Percentiles rank a stretch among this genome's conserved stretches.
Conservation (phyloP, 176 grass and related monocot species). For the Pontederia paniculata region DNA sequence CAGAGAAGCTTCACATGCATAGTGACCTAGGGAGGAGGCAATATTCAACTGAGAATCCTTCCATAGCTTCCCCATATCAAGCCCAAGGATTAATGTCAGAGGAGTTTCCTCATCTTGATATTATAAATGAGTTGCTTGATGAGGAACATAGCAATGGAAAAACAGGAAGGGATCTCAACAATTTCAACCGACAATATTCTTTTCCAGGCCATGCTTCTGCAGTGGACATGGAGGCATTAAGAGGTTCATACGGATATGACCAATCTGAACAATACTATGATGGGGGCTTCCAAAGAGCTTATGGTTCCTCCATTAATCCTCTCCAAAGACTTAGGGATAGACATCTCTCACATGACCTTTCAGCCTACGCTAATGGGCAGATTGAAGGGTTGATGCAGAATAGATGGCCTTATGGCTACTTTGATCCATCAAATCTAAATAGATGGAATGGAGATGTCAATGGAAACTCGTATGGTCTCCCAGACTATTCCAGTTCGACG, state of each 20-base stretch:
- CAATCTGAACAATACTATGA: slow-evolving; percentile 36
- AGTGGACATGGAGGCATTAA: slow-evolving; percentile 23
- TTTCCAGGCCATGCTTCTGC: slow-evolving; percentile 26
- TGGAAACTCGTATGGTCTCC: not conserved
- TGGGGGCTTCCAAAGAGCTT: slow-evolving; percentile 32
- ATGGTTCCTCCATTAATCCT: slow-evolving; percentile 26
- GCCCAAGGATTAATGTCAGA: slow-evolving; percentile 29
- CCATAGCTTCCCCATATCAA: slow-evolving; percentile 26
- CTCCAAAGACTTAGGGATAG: slow-evolving; percentile 27
- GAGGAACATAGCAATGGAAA: slow-evolving; percentile 47
- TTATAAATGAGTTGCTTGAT: slow-evolving; percentile 84
- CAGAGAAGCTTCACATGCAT: slow-evolving; percentile 26
- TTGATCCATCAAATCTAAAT: slow-evolving; percentile 8
- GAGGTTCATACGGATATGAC: slow-evolving; percentile 25
- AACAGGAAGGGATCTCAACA: slow-evolving; percentile 26
- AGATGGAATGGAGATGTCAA: not conserved
- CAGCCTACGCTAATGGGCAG: slow-evolving; percentile 27
- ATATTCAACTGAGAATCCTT: slow-evolving; percentile 22
- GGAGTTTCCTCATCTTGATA: slow-evolving; percentile 81
- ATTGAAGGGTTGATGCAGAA: slow-evolving; percentile 35
- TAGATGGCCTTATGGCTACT: slow-evolving; percentile 36
- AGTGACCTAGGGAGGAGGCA: slow-evolving; percentile 26
- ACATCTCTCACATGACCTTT: slow-evolving; percentile 18
- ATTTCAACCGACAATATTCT: slow-evolving; percentile 33
- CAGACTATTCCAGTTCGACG: not conserved